phyloP scores from a whole-genome alignment of 2,329 filamentous ascomycete genomes.

The Tolypocladium ophioglossoides region DNA sequence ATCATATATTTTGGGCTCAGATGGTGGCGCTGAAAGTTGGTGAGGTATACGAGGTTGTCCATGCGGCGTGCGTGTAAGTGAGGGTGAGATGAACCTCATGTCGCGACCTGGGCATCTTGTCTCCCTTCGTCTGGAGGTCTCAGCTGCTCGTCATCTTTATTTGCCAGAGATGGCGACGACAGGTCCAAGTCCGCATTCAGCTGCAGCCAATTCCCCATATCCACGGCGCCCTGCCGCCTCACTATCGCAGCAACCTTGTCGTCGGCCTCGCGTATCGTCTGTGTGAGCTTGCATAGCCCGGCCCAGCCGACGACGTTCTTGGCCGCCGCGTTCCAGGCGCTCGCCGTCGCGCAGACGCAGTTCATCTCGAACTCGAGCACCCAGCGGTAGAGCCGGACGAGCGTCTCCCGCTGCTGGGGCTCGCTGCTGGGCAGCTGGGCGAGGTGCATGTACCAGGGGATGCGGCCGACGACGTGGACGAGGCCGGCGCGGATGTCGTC shows the following conservation, averaged over 20 bases:
- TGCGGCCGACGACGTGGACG: slow-evolving; percentile 19
- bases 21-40: not conserved
- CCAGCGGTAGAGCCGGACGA: slow-evolving; percentile 18
- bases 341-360: slow-evolving; percentile 25
- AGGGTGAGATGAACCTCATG: not conserved
- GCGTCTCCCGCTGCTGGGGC: slow-evolving; percentile 11
- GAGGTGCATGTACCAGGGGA: slow-evolving; percentile 24
- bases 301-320: slow-evolving; percentile 26
- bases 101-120: not conserved
- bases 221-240: slow-evolving; percentile 8
- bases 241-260: slow-evolving; percentile 12
- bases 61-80: not conserved
- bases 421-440: slow-evolving; percentile 11
- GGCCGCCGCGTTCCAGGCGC: slow-evolving; percentile 24
- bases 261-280: slow-evolving; percentile 16
- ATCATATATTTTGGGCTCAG: not conserved
- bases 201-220: slow-evolving; percentile 6
- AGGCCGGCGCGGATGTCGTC: slow-evolving; percentile 18
- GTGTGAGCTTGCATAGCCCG: slow-evolving; percentile 15
- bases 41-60: not conserved
- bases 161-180: not conserved
- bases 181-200: slow-evolving; percentile 4
- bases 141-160: not conserved
- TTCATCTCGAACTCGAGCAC: slow-evolving; percentile 29
- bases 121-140: not conserved